Evolutionary conservation across 805 yeast species (phyloP), one percentile per base, ranked within the genome.

Genomic region (Brettanomyces sp.): DNA sequence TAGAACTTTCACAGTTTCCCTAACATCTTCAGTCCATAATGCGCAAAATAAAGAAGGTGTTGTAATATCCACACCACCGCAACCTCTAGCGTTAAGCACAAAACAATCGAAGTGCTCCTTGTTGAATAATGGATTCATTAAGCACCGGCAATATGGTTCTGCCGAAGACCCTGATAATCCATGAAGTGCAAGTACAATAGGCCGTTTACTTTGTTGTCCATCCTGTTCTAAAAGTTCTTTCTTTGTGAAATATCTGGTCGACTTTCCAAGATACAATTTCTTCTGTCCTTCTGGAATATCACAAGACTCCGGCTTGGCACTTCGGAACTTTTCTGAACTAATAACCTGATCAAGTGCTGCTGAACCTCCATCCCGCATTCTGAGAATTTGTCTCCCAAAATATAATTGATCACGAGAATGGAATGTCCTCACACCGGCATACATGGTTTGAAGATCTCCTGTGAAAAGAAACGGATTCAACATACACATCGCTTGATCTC

Each of bases 111-210:
- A 82, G 1, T 67, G 65, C 14, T 51, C 47, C 34, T 57, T 56
- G 13, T 62, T 56, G 4, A 54, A 49, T 3, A 72, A 60, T 22
- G 63, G 58, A 39, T 68, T 64, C 14, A 78, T 73, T 35, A 81
- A 58, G 46, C 85, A 73, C 23, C 93, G 71, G 38, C 86, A 78
- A 56, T 86, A 79, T 5, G 84, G 71, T 58, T 86, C 95, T 50
- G 82, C 85, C n/a, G 90, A 80, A 0, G 95, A 93, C 5, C 95
- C 95, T 1, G 85, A 81, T 36, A 86, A 72, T 0, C 95, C 95
- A 58, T 87, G 95, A 38, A 84, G 62, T 3, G 77, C 64, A 30
- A 86, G 73, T 14, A 83, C 66, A 56, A 87, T 67, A 2, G 95
- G 95, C 42, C 62, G 70, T 3, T 68, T 53, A 18, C 65, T 65